Conservation (phyloP, 441 rosid genomes). For the Croton setiger region DNA sequence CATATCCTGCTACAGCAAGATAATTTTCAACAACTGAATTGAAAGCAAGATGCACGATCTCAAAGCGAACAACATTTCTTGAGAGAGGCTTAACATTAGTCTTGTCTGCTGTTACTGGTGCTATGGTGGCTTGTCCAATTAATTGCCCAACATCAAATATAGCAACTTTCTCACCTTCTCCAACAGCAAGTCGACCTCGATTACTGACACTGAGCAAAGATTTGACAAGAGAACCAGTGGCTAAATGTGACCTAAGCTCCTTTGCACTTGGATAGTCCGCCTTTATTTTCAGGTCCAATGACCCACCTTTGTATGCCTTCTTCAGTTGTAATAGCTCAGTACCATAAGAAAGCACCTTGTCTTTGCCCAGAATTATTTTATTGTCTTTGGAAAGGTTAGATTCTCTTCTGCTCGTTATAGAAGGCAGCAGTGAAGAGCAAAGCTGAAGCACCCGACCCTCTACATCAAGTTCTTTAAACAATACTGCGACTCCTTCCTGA, state of each 20-base stretch:
- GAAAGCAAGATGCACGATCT: conserved; percentile 92
- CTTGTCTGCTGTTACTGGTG: conserved; percentile 97
- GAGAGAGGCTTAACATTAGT: conserved; percentile 97
- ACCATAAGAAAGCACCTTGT: conserved; percentile 81
- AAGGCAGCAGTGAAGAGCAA: conserved; percentile 76
- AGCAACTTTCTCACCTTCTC: conserved; percentile 99
- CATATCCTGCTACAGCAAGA: conserved; percentile 99
- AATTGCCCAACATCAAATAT: conserved; percentile 97
- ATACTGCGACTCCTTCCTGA: conserved; percentile 56
- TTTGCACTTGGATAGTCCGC: conserved; percentile 97
- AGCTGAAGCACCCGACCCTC: conserved; percentile 78
- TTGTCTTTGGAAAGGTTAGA: conserved; percentile 69
- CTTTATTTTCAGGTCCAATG: conserved; percentile 96
- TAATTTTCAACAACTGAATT: conserved; percentile 87
- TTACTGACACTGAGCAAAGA: conserved; percentile 94
- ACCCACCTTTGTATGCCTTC: conserved; percentile 98
- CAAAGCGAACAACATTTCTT: conserved; percentile 96
- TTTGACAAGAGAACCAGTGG: conserved; percentile 93
- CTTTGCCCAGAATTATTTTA: conserved; percentile 69
- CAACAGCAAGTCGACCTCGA: conserved; percentile 99
- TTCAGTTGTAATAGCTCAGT: conserved; percentile 91
- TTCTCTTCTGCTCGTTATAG: conserved; percentile 77
- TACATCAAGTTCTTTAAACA: conserved; percentile 85
- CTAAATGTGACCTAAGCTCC: conserved; percentile 91
- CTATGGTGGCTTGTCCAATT: conserved; percentile 91